Conservation (phyloP, 306 rosid genomes). For the Medicago arabica region DNA sequence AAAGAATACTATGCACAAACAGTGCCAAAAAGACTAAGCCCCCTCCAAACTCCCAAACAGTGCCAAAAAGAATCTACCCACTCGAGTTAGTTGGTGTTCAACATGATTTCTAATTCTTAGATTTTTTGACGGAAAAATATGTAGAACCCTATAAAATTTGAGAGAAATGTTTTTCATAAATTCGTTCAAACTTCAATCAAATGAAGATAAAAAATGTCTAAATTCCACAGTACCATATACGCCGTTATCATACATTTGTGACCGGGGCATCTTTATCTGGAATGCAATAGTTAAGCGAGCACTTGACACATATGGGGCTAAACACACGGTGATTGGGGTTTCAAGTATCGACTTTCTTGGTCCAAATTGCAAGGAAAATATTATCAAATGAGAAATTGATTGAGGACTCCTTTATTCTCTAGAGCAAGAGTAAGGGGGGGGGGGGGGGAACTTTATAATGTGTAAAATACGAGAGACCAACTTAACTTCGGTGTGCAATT, state of each 20-base stretch:
- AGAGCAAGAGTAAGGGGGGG: not conserved
- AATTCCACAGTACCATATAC: not conserved
- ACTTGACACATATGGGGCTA: too few relatives aligned
- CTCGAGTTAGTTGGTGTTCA: not conserved
- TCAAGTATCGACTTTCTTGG: not conserved
- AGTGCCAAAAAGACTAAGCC: not conserved
- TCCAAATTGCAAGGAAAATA: not conserved
- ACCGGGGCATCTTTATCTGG: constrained; percentile 5
- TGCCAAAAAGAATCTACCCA: not conserved
- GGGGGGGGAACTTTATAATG: not conserved
- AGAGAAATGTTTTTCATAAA: not conserved
- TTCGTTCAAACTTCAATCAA: not conserved
- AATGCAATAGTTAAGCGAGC: not conserved
- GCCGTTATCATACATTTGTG: not conserved
- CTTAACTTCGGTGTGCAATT: too few relatives aligned
- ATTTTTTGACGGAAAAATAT: not conserved
- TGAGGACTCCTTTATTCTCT: not conserved
- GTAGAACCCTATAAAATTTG: not conserved
- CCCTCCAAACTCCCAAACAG: too few relatives aligned
- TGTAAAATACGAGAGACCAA: not conserved
- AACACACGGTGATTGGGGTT: not conserved
- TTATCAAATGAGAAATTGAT: not conserved
- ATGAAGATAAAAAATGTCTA: not conserved
- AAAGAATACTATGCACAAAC: too few relatives aligned
- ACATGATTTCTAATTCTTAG: not conserved